Conservation (phyloP, 108 stramenopile genomes). For the Nitzschia inconspicua region DNA sequence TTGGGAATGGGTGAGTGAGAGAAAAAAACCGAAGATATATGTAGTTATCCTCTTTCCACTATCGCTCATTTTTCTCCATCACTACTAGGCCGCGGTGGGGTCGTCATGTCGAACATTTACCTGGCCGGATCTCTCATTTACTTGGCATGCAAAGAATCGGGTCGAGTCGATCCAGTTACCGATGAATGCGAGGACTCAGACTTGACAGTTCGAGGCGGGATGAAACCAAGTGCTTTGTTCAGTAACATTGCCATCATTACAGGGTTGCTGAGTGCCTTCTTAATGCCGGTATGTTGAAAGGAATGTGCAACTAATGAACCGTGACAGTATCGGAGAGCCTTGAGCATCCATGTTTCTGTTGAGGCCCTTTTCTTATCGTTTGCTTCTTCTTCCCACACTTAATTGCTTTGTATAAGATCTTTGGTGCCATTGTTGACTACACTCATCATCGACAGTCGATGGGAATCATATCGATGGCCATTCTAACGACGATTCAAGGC, state of each 20-base stretch:
- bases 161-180: slow-evolving; percentile 23
- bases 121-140: slow-evolving; percentile 35
- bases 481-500: slow-evolving; percentile 35
- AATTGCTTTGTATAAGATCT: too few species aligned
- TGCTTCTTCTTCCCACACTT: too few species aligned
- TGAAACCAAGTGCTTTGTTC: slow-evolving; percentile 43
- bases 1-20: too few species aligned
- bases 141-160: slow-evolving; percentile 42
- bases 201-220: slow-evolving; percentile 35
- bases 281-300: slow-evolving; percentile 59
- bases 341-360: too few species aligned
- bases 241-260: slow-evolving; percentile 43
- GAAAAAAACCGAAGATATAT: too few species aligned
- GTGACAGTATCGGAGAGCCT: too few species aligned
- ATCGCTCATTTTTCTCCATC: too few species aligned
- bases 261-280: slow-evolving; percentile 43
- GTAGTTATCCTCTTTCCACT: too few species aligned
- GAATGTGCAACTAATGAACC: too few species aligned
- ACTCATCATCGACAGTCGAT: slow-evolving; percentile 44
- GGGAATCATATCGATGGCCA: slow-evolving; percentile 30
- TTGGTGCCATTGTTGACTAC: slow-evolving; percentile 67
- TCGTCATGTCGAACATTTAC: slow-evolving; percentile 52
- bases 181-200: slow-evolving; percentile 11
- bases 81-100: slow-evolving; percentile 40
- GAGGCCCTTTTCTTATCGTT: too few species aligned